Base-by-base conservation (phyloP, 2,329 filamentous ascomycete species). In the Aspergillus sp. region DNA sequence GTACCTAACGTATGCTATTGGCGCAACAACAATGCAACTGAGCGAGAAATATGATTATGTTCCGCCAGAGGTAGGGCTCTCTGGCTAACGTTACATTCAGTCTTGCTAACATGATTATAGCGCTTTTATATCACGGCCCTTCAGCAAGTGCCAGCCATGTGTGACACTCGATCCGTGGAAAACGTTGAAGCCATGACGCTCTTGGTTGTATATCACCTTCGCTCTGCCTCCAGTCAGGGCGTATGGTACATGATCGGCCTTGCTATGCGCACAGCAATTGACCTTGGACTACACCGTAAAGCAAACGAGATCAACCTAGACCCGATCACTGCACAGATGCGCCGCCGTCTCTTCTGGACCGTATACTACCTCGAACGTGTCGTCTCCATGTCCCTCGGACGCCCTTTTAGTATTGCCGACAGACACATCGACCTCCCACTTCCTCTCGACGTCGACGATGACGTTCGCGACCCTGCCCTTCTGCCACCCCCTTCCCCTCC, bases 241-340 rank as follows among this genome's bases (percentile, higher is more conserved):
- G 76, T 84, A 53, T 85, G 82, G 82, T 84, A 84, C 66, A 82
- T 84, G 77, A 81, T 84, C 47, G 82, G 83, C 13, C 74, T 84
- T 19, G 82, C 82, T 2, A 84, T 84, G 80, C 79, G 82, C 46
- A 84, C 81, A 7, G 81, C 80, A 57, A 82, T 84, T 53, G 83
- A 84, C 60, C 74, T 85, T 3, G 83, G 82, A 5, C 73, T 84
- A 30, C 83, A 85, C 62, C 75, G 81, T 50, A 81, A 79, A 59
- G 79, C 80, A 46, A 79, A 81, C 59, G 80, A 83, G 61, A 70
- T 68, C 30, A 74, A 75, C 54, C 66, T 81, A 31, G 73, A 80
- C 50, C 75, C 74, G 23, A 80, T 79, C 50, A 77, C 77, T 23
- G 74, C 77, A 3, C 80, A 84, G 55, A 76, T 82, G 67, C 76